These are phyloP conservation scores for Apiospora marii DNA, from an alignment of 2,329 filamentous ascomycete genomes.

Conservation along the genomic window DNA sequence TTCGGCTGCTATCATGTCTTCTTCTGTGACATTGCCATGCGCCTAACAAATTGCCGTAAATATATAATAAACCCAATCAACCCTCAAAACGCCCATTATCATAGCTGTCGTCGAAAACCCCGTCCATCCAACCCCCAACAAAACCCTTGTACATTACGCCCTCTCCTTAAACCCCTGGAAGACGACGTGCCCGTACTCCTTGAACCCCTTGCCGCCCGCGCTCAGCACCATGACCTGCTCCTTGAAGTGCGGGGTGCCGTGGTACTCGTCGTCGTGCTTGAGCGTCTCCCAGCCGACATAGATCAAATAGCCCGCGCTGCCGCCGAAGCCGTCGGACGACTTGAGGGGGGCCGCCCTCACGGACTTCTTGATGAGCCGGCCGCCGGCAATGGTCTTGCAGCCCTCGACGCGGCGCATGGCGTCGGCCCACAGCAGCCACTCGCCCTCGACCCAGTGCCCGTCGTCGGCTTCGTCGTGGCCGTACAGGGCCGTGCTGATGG, in stretches of 20 bases:
- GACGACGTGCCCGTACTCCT: slow-evolving; percentile 15
- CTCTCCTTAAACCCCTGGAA: slow-evolving; percentile 21
- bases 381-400: slow-evolving; percentile 4
- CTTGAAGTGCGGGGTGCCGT: slow-evolving; percentile 1
- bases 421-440: slow-evolving; percentile 15
- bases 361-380: background rate
- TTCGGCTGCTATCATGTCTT: too few species aligned
- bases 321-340: background rate
- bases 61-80: too few species aligned
- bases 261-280: slow-evolving; percentile 14
- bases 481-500: slow-evolving; percentile 15
- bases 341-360: background rate
- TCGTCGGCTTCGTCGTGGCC: background rate
- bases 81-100: too few species aligned
- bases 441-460: background rate
- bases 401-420: slow-evolving; percentile 3
- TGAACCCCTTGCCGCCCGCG: slow-evolving; percentile 1
- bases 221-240: slow-evolving; percentile 11
- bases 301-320: background rate
- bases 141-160: background rate
- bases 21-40: too few species aligned
- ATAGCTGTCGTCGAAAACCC: too few species aligned
- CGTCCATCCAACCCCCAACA: background rate
- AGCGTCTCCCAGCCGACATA: slow-evolving; percentile 10
- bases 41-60: too few species aligned